Base-by-base conservation (phyloP, 2,329 filamentous ascomycete species). In the Fusarium albidum region DNA sequence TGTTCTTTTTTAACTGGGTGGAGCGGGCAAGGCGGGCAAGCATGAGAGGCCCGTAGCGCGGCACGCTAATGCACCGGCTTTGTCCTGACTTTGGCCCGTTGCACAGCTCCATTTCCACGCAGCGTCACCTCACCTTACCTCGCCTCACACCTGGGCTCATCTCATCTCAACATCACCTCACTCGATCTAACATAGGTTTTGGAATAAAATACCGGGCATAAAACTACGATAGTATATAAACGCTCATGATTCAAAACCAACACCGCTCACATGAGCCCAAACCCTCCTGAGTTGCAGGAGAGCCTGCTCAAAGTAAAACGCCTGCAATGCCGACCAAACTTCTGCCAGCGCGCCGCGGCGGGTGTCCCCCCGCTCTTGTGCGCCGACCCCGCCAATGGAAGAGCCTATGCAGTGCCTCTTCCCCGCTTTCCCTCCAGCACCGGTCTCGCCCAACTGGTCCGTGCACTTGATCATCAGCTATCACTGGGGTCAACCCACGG, bases 21-120 rank as follows among this genome's bases (percentile, higher is more conserved):
- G 54, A 28, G 60, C 21, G 42, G 27, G 27, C 35, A 41, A 18
- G 29, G 60, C 21, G 42, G 27, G 27, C 35, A 41, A 18, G 38
- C 46, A 37, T 52, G 54, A 46, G 58, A 52, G 58, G 44, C 44
- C 55, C 33, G 40, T 56, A 26, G 49, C 38, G 50, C 54, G 48
- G 47, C 39, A 31, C 53, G 58, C 64, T 67, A 67, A 67, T 66
- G 64, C 62, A 65, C 43, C 43, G 61, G 55, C 49, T 58, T 58
- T 52, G 48, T 50, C 56, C 58, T 55, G 52, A 50, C 46, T 55
- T 55, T 52, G 46, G 31, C 37, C 58, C 41, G 59, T 48, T 47
- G 53, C 45, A 48, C 34, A 32, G 35, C 54, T 53, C 52, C 50
- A 49, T 47, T 42, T 39, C 41, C 14, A 25, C 37, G 52, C 33